Evolutionary conservation across 108 stramenopile species (phyloP), one percentile per base, ranked within the genome.

Genomic region (Cyclotella distinguenda): DNA sequence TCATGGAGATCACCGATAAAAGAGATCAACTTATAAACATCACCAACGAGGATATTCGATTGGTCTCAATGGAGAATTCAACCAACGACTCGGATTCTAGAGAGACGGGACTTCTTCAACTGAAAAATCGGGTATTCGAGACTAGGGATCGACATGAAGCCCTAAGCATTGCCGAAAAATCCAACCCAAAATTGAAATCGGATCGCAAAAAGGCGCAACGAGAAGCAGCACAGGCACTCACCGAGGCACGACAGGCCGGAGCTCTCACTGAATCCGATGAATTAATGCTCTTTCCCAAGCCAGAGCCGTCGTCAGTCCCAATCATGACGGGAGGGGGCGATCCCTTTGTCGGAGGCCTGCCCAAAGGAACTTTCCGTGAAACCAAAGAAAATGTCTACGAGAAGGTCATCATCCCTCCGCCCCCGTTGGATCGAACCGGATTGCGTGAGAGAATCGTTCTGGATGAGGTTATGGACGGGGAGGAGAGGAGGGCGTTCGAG

Each of bases 351-450:
- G 50, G 63, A 13, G 84, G 82, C 2, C 60, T 94, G 22, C 93
- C 90, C 0, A 51, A 35, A 6, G 90, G 86, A 1, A 86, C 89
- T 28, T 57, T 69, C 31, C 80, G 90, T 19, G 95, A 95, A 78
- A 48, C 79, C n/a, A 58, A 77, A 34, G 84, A 84, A 23, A n/a
- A n/a, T n/a, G 76, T 76, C 0, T 91, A 82, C 42, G 88, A 91
- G 70, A 77, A 75, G 57, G 91, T 95, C 13, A 86, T 73, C 8
- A 93, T 96, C 50, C 91, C 93, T 3, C 77, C 92, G n/a, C 77
- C 83, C 18, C n/a, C 60, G 10, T 31, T 86, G 30, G 89, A 95
- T 60, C 53, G 47, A 28, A 23, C 79, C 0, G 67, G 62, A 25
- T 72, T 89, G 13, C 84, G 70, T 47, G 45, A 60, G 21, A 80